These are phyloP conservation scores for Citeromyces hawaiiensis DNA, from an alignment of 1,139 yeast species.

Conservation along the genomic window DNA sequence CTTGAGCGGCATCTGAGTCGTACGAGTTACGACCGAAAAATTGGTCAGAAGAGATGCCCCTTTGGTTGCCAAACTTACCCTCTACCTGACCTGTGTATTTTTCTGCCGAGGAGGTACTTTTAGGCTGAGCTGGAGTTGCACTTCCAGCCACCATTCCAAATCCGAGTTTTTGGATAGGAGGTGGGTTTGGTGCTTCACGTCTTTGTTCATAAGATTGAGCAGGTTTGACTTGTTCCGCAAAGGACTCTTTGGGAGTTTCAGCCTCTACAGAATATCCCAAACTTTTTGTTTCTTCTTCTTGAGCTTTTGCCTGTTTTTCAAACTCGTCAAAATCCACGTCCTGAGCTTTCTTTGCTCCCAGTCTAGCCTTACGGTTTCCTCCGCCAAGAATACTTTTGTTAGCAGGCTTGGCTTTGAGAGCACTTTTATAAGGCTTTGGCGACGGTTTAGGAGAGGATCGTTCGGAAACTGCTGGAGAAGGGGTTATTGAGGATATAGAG, in stretches of 20 bases:
- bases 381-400: constrained; percentile 16
- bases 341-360: constrained; percentile 42
- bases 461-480: constrained; percentile 24
- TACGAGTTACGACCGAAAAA: constrained; percentile 80
- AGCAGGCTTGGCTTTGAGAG: constrained; percentile 7
- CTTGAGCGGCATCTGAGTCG: constrained; percentile 66
- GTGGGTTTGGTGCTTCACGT: constrained; percentile 1
- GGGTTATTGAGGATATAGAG: constrained; percentile 30
- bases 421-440: constrained; percentile 12
- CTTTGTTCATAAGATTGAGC: not conserved
- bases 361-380: constrained; percentile 32
- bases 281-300: constrained; percentile 58
- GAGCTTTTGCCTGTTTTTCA: constrained; percentile 76
- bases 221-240: not conserved
- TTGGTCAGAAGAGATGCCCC: constrained; percentile 93
- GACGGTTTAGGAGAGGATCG: constrained; percentile 16
- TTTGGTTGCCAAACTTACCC: constrained; percentile 74
- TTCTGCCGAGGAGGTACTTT: constrained; percentile 25
- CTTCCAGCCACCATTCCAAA: constrained; percentile 64
- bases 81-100: constrained; percentile 46
- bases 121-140: constrained; percentile 11
- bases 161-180: constrained; percentile 46
- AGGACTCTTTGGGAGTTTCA: not conserved
- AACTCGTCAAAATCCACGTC: constrained; percentile 79
- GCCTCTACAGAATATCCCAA: constrained; percentile 40